phyloP scores from a whole-genome alignment of 192 early-diverging fungal genomes.

The Phycomyces blakesleeanus region DNA sequence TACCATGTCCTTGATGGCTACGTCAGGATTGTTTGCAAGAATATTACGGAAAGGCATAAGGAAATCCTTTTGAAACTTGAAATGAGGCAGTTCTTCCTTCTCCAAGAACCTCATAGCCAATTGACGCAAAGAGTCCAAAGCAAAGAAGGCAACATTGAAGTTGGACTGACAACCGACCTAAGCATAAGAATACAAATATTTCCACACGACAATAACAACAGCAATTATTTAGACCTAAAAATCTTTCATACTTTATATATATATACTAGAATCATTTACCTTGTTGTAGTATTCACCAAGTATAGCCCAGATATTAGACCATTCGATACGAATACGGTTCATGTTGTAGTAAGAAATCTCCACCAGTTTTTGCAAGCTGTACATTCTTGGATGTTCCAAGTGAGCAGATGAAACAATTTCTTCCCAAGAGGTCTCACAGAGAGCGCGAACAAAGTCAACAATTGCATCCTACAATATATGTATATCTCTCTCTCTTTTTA shows the following conservation, averaged over 20 bases:
- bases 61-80: slow-evolving; percentile 93
- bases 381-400: slow-evolving; percentile 73
- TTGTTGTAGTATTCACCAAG: slow-evolving; percentile 82
- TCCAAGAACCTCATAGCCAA: slow-evolving; percentile 92
- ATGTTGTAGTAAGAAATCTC: slow-evolving; percentile 98
- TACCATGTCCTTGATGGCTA: slow-evolving; percentile 74
- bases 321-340: slow-evolving; percentile 91
- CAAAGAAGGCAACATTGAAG: slow-evolving; percentile 81
- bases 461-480: slow-evolving; percentile 56
- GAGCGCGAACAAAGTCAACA: slow-evolving; percentile 82
- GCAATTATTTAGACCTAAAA: slow-evolving; percentile 5
- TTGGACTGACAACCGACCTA: slow-evolving; percentile 81
- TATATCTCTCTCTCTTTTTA: not conserved
- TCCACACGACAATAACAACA: not conserved
- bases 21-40: slow-evolving; percentile 73
- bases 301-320: slow-evolving; percentile 89
- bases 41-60: slow-evolving; percentile 82
- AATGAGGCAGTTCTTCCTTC: slow-evolving; percentile 91
- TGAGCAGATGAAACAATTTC: slow-evolving; percentile 71
- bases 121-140: slow-evolving; percentile 87
- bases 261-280: slow-evolving; percentile 3
- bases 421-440: slow-evolving; percentile 83
- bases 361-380: slow-evolving; percentile 90
- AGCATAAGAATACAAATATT: too few species aligned
- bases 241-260: too few species aligned